Conservation (phyloP, 768 basidiomycete genomes). For the Polyporus arcularius region DNA sequence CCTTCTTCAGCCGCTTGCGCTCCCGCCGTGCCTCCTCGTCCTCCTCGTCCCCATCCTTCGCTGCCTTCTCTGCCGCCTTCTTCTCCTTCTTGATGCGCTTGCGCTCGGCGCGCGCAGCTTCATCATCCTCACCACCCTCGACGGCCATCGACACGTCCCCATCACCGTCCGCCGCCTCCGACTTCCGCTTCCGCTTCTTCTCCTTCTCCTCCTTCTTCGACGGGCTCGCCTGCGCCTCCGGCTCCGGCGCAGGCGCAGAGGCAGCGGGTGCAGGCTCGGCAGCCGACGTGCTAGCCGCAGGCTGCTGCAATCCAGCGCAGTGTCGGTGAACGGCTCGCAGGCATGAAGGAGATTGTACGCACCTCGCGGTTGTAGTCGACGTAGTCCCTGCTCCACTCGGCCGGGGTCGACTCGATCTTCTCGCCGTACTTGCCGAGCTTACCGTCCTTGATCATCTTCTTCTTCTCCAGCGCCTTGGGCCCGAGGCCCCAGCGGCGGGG, state of each 20-base stretch:
- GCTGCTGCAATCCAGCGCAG: constrained; percentile 30
- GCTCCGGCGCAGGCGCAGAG: constrained; percentile 22
- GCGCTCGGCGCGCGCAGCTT: constrained; percentile 39
- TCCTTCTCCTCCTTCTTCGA: constrained; percentile 60
- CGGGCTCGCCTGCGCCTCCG: constrained; percentile 34
- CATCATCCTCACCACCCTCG: constrained; percentile 48
- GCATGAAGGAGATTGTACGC: constrained; percentile 2
- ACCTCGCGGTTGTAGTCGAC: constrained; percentile 86
- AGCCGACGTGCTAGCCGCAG: constrained; percentile 40
- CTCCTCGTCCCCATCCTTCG: constrained; percentile 55
- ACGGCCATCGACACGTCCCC: constrained; percentile 45
- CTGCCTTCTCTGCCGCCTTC: constrained; percentile 40
- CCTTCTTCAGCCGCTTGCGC: constrained; percentile 35
- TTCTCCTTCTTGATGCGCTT: constrained; percentile 34
- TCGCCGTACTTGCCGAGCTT: constrained; percentile 95
- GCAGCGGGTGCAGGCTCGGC: constrained; percentile 24
- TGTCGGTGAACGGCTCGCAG: not conserved
- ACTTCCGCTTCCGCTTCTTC: constrained; percentile 86
- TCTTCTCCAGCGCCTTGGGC: constrained; percentile 96
- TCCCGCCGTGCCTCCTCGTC: constrained; percentile 41
- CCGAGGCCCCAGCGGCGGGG: constrained; percentile 98
- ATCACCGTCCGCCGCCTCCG: constrained; percentile 50
- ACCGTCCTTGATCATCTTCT: constrained; percentile 98
- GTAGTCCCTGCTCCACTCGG: constrained; percentile 91
- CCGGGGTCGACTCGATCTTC: constrained; percentile 83